phyloP scores from a whole-genome alignment of 805 yeast genomes.

The Ogataea zsoltii region DNA sequence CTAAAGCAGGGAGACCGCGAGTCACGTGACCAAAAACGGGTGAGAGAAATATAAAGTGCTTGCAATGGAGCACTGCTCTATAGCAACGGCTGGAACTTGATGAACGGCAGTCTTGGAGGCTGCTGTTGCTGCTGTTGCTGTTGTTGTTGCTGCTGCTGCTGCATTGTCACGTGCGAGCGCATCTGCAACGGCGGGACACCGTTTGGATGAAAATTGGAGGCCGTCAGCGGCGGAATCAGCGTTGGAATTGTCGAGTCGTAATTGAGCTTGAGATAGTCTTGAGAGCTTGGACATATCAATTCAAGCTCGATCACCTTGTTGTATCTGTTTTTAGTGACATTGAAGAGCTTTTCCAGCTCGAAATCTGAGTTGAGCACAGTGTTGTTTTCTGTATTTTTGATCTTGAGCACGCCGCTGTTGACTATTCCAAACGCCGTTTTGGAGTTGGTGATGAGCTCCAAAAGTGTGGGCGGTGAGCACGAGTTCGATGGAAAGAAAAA shows the following conservation, averaged over 20 bases:
- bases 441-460: conserved; percentile 79
- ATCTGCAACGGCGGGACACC: conserved; percentile 13
- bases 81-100: conserved; percentile 33
- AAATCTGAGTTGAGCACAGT: conserved; percentile 42
- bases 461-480: conserved; percentile 77
- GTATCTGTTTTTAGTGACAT: conserved; percentile 18
- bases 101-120: conserved; percentile 19
- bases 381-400: conserved; percentile 35
- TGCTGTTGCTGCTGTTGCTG: conserved; percentile 4
- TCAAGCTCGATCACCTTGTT: conserved; percentile 42
- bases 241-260: conserved; percentile 23
- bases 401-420: conserved; percentile 35
- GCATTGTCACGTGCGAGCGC: not conserved
- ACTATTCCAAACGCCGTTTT: conserved; percentile 66
- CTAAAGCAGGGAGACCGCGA: too few species aligned
- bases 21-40: too few species aligned
- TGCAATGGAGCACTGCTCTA: conserved; percentile 4
- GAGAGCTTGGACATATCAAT: conserved; percentile 33
- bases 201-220: too few species aligned
- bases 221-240: conserved; percentile 8
- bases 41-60: too few species aligned
- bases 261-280: conserved; percentile 31
- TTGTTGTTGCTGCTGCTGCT: not conserved
- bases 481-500: conserved; percentile 64
- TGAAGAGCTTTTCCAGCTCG: conserved; percentile 49